phyloP scores from a whole-genome alignment of 192 early-diverging fungal species.

The Coemansia guatemalensis region DNA sequence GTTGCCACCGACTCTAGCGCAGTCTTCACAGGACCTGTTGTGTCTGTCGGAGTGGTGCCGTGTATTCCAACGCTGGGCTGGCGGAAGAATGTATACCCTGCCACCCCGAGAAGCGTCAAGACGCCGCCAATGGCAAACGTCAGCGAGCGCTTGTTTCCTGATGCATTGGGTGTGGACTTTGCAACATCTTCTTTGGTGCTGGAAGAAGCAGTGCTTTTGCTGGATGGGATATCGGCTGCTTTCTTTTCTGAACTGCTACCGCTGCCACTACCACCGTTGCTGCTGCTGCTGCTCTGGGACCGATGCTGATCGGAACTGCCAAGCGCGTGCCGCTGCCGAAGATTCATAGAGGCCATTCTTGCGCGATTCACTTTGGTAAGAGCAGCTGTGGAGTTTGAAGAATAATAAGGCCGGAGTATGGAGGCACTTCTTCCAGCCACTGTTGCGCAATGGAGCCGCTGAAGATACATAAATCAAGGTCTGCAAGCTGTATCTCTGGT shows the following conservation, averaged over 20 bases:
- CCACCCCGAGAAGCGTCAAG: slow-evolving; percentile 35
- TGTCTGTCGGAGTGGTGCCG: neutral
- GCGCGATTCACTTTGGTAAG: neutral
- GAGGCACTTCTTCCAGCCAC: neutral
- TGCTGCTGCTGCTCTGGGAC: neutral
- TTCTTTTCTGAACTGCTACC: slow-evolving; percentile 4
- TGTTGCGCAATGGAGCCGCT: slow-evolving; percentile 1
- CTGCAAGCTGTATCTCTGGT: too few relatives aligned
- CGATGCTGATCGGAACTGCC: neutral
- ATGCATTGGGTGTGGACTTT: slow-evolving; percentile 1
- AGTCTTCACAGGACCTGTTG: neutral
- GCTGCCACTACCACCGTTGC: neutral
- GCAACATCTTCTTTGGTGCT: neutral
- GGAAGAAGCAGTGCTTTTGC: neutral
- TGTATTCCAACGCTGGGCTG: slow-evolving; percentile 10
- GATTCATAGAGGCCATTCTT: neutral
- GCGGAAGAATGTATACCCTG: slow-evolving; percentile 35
- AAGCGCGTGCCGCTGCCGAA: neutral
- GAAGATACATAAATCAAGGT: neutral
- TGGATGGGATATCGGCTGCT: neutral
- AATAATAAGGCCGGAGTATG: too few relatives aligned
- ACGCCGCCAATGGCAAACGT: slow-evolving; percentile 48
- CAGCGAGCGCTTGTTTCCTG: slow-evolving; percentile 32
- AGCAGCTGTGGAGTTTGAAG: neutral
- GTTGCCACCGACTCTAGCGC: slow-evolving; percentile 38